A percentile compares a stretch with the other conserved stretches of the same genome.
These are phyloP conservation scores for Melaleuca alternifolia DNA, from an alignment of 345 rosid genomes.

Conservation along the genomic window DNA sequence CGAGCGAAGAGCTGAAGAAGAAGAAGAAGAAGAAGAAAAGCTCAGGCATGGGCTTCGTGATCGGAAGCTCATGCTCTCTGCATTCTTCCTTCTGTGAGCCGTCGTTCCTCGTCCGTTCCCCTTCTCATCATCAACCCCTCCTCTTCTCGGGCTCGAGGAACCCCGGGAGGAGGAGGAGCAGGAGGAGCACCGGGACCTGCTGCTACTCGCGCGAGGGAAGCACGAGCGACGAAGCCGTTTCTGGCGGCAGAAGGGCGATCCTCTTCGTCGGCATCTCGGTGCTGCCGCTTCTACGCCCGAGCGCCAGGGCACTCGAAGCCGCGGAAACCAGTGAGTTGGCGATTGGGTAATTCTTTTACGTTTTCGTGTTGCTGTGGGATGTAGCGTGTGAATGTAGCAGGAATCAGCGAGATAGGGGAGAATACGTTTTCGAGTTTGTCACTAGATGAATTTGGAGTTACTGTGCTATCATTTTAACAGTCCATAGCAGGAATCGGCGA, in stretches of 20 bases:
- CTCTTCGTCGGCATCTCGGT: constrained; percentile 58
- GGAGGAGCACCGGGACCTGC: constrained; percentile 8
- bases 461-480: not conserved
- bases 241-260: constrained; percentile 36
- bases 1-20: not conserved
- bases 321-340: constrained; percentile 14
- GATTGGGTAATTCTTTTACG: not conserved
- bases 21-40: not conserved
- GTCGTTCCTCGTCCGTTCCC: constrained; percentile 4
- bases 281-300: constrained; percentile 51
- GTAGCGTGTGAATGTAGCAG: not conserved
- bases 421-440: not conserved
- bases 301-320: constrained; percentile 32
- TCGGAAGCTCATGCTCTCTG: constrained; percentile 36
- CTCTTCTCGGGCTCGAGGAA: constrained; percentile 12
- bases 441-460: not conserved
- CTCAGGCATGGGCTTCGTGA: constrained; percentile 24
- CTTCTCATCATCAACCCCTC: constrained; percentile 16
- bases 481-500: not conserved
- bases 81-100: constrained; percentile 12
- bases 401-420: not conserved
- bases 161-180: constrained; percentile 26
- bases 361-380: not conserved
- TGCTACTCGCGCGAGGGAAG: constrained; percentile 22
- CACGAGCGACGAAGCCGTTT: constrained; percentile 5